Evolutionary conservation across 805 yeast species (phyloP).

Genomic region (Saccharomycopsis oosterbeekiorum): DNA sequence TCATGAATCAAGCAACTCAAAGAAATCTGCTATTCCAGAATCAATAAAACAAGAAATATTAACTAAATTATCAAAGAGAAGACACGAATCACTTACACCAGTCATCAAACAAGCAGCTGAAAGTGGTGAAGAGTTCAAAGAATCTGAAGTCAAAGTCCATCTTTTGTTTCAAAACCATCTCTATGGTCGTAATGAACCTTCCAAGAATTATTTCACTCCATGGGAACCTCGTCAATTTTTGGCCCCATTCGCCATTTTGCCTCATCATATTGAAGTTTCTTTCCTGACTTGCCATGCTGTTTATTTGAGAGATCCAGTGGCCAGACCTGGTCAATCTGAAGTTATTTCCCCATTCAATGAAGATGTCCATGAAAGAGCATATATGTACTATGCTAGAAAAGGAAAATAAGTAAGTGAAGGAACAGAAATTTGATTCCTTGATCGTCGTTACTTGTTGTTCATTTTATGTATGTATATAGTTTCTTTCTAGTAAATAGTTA

Average conservation of each 20-base stretch:
- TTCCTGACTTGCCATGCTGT: slow-evolving; percentile 92
- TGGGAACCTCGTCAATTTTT: slow-evolving; percentile 93
- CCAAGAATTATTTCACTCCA: slow-evolving; percentile 86
- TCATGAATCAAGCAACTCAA: not conserved
- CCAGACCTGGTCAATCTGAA: slow-evolving; percentile 94
- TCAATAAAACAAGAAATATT: slow-evolving; percentile 24
- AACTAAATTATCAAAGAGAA: slow-evolving; percentile 23
- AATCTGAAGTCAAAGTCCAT: slow-evolving; percentile 31
- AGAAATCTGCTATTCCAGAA: slow-evolving; percentile 19
- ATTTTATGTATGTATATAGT: not conserved
- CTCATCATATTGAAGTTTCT: slow-evolving; percentile 84
- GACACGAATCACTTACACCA: slow-evolving; percentile 5
- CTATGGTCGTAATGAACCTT: slow-evolving; percentile 70
- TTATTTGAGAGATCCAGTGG: slow-evolving; percentile 94
- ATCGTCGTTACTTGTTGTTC: not conserved
- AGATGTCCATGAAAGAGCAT: slow-evolving; percentile 83
- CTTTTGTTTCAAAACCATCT: slow-evolving; percentile 76
- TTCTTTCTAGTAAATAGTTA: not conserved
- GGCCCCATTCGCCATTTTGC: slow-evolving; percentile 86
- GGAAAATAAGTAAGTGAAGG: slow-evolving; percentile 31
- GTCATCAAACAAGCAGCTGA: slow-evolving; percentile 1
- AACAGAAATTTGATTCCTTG: not conserved
- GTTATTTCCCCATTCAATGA: slow-evolving; percentile 83
- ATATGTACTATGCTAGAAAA: slow-evolving; percentile 82
- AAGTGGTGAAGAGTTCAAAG: slow-evolving; percentile 28